phyloP scores from a whole-genome alignment of 2,329 filamentous ascomycete species.

The Cercospora sojina region DNA sequence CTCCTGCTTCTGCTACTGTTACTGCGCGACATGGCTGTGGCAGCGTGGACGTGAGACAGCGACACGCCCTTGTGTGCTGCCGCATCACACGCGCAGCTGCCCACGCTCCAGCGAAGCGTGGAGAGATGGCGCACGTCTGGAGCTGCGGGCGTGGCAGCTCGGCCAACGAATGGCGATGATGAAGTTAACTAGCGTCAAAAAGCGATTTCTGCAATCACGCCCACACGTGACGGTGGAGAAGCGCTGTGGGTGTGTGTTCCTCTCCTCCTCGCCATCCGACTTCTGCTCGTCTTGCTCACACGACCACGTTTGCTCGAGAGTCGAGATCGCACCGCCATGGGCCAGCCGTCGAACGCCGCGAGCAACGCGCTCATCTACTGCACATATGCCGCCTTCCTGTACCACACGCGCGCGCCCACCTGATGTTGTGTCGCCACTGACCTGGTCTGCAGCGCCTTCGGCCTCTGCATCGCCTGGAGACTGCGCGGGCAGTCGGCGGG shows the following conservation, averaged over 20 bases:
- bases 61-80: neutral
- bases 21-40: neutral
- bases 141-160: neutral
- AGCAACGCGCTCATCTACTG: slow-evolving; percentile 83
- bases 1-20: neutral
- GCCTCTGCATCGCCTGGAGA: slow-evolving; percentile 58
- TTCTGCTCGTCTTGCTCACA: neutral
- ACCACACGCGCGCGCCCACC: slow-evolving; percentile 1
- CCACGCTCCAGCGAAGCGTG: neutral
- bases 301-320: neutral
- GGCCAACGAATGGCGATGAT: neutral
- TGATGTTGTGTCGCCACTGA: slow-evolving; percentile 37
- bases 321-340: slow-evolving; percentile 54
- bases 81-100: neutral
- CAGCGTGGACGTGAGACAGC: neutral
- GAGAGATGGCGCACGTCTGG: neutral
- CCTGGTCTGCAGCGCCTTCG: slow-evolving; percentile 57
- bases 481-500: slow-evolving; percentile 63
- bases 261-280: neutral
- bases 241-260: neutral
- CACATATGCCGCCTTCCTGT: slow-evolving; percentile 77
- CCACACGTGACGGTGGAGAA: slow-evolving; percentile 5
- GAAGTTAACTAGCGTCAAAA: neutral
- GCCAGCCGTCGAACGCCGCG: slow-evolving; percentile 69
- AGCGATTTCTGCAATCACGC: neutral